These are phyloP conservation scores for Smittium culicis DNA, from an alignment of 371 early-diverging fungal genomes.

Conservation along the genomic window DNA sequence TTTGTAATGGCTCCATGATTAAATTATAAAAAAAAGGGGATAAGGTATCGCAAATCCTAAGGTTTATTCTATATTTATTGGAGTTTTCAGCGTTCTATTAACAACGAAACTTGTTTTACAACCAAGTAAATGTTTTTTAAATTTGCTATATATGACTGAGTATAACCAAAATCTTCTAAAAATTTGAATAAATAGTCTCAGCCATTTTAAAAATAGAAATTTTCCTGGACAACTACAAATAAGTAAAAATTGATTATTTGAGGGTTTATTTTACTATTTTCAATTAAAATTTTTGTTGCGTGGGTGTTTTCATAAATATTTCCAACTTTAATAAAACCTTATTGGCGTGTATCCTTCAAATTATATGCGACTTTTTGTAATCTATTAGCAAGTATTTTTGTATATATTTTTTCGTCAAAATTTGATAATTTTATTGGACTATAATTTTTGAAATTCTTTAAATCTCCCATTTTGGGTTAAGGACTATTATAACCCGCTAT, in stretches of 20 bases:
- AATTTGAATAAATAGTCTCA: conserved; percentile 3
- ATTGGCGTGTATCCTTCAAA: not conserved
- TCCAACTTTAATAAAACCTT: conserved; percentile 2
- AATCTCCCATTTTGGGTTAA: not conserved
- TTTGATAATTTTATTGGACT: not conserved
- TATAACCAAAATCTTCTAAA: not conserved
- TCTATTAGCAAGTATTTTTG: conserved; percentile 5
- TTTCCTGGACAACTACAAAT: conserved; percentile 2
- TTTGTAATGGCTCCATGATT: conserved; percentile 12
- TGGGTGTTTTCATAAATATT: not conserved
- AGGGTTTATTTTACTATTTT: not conserved
- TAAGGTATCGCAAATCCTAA: conserved; percentile 11
- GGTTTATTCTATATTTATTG: conserved; percentile 7
- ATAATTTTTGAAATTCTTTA: not conserved
- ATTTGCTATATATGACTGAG: not conserved
- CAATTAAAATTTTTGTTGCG: not conserved
- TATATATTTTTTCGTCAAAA: not conserved
- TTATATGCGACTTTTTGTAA: not conserved
- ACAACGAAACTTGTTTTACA: not conserved
- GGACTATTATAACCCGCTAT: not conserved
- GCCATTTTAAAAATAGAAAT: not conserved
- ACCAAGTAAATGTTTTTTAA: conserved; percentile 6
- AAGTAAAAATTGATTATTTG: not conserved
- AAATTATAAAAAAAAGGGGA: conserved; percentile 15
- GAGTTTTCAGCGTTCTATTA: not conserved